Conservation (phyloP, 192 early-diverging fungal species). For the Coemansia interrupta region DNA sequence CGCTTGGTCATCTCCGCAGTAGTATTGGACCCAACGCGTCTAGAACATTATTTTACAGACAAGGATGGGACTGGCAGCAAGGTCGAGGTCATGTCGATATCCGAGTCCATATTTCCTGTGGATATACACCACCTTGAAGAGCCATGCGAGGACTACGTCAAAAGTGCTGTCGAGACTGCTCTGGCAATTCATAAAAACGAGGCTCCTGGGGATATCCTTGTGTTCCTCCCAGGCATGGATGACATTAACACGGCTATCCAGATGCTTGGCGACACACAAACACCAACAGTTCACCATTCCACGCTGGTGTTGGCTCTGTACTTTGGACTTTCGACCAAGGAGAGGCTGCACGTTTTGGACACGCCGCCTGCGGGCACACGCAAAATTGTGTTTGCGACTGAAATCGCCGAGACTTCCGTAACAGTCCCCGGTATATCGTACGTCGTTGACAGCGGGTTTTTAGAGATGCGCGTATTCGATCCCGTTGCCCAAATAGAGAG, state of each 20-base stretch:
- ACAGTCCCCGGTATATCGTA: slow-evolving; percentile 95
- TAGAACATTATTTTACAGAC: no score
- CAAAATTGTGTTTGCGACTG: slow-evolving; percentile 90
- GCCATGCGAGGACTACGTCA: slow-evolving; percentile 90
- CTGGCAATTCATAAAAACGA: slow-evolving; percentile 91
- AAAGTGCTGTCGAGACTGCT: slow-evolving; percentile 81
- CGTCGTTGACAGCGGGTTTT: slow-evolving; percentile 92
- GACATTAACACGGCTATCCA: slow-evolving; percentile 77
- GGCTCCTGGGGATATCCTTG: slow-evolving; percentile 87
- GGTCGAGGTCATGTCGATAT: slow-evolving; percentile 68
- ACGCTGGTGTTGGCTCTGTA: slow-evolving; percentile 84
- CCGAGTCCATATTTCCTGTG: slow-evolving; percentile 91
- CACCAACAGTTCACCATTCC: slow-evolving; percentile 54
- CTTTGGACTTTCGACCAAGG: slow-evolving; percentile 77
- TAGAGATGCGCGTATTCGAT: slow-evolving; percentile 89
- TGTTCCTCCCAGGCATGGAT: slow-evolving; percentile 94
- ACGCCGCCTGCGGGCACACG: slow-evolving; percentile 75
- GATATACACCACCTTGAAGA: slow-evolving; percentile 92
- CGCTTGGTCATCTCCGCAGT: slow-evolving; percentile 77
- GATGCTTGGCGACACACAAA: slow-evolving; percentile 60
- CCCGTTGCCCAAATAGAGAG: slow-evolving; percentile 86
- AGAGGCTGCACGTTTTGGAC: slow-evolving; percentile 89
- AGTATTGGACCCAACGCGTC: no score
- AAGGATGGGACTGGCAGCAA: neutral
- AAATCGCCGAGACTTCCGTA: slow-evolving; percentile 94